A percentile compares a stretch with the other conserved stretches of the same genome.
Conservation (phyloP, 306 rosid species). For the Luffa acutangula region DNA sequence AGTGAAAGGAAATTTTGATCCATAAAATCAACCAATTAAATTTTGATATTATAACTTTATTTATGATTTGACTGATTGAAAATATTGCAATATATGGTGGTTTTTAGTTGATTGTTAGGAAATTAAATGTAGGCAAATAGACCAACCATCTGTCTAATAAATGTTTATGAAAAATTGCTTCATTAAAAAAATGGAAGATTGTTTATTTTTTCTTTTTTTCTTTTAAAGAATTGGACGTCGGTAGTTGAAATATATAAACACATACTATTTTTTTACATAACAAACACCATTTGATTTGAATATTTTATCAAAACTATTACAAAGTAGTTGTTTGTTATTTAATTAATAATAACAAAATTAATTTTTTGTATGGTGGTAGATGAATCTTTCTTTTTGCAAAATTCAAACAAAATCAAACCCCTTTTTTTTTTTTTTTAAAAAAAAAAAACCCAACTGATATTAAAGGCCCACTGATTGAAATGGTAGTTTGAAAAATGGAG, state of each 20-base stretch:
- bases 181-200: too few species aligned
- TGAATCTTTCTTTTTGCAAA: background rate
- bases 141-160: background rate
- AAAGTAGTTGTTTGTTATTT: background rate
- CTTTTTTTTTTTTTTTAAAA: background rate
- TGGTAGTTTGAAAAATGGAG: background rate
- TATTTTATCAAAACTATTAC: background rate
- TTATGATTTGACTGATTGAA: background rate
- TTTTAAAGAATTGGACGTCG: background rate
- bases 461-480: background rate
- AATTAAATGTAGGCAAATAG: background rate
- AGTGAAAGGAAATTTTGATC: background rate
- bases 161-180: background rate
- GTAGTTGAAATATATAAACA: background rate
- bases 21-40: background rate
- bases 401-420: background rate
- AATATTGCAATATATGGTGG: background rate
- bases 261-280: background rate
- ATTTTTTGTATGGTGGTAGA: background rate
- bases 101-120: background rate
- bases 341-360: background rate
- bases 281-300: background rate
- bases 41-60: background rate
- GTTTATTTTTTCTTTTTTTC: too few species aligned
- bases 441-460: background rate